A percentile compares a stretch with the other conserved stretches of the same genome.
Conservation (phyloP, 2,329 filamentous ascomycete species). For the Alternaria angustiovoidea region DNA sequence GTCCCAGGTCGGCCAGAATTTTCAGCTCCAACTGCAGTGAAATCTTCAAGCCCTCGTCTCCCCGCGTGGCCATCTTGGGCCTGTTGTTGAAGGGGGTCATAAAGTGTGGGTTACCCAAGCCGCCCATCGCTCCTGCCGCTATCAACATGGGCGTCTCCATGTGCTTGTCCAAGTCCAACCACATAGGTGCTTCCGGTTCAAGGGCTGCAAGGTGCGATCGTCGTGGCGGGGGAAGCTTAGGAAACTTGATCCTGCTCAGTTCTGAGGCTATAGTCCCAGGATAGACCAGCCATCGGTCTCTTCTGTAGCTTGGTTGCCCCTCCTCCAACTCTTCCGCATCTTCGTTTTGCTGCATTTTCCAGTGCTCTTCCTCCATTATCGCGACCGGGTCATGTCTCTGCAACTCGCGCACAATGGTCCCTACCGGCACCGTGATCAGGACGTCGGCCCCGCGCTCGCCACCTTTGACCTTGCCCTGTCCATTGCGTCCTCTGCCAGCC, state of each 20-base stretch:
- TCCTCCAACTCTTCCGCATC: slow-evolving; percentile 39
- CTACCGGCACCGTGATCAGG: slow-evolving; percentile 88
- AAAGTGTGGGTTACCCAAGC: slow-evolving; percentile 93
- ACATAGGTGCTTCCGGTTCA: slow-evolving; percentile 76
- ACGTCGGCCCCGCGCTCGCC: slow-evolving; percentile 87
- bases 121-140: slow-evolving; percentile 86
- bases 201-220: slow-evolving; percentile 67
- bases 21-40: slow-evolving; percentile 90
- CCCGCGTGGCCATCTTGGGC: slow-evolving; percentile 88
- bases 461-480: slow-evolving; percentile 74
- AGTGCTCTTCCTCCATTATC: slow-evolving; percentile 64
- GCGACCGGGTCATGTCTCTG: slow-evolving; percentile 78
- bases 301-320: slow-evolving; percentile 52
- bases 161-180: slow-evolving; percentile 66
- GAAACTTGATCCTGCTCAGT: slow-evolving; percentile 67
- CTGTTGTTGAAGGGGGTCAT: slow-evolving; percentile 75
- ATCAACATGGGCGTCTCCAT: slow-evolving; percentile 86
- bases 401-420: slow-evolving; percentile 87
- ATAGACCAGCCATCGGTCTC: slow-evolving; percentile 85
- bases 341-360: slow-evolving; percentile 36
- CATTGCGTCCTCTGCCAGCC: slow-evolving; percentile 78
- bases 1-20: slow-evolving; percentile 90
- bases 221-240: slow-evolving; percentile 63
- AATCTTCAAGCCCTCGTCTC: slow-evolving; percentile 79
- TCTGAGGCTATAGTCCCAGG: slow-evolving; percentile 80